Percentiles rank a stretch among this genome's conserved stretches.
Evolutionary conservation across 176 grass and related monocot genomes (phyloP).

Genomic region (Phragmites australis): DNA sequence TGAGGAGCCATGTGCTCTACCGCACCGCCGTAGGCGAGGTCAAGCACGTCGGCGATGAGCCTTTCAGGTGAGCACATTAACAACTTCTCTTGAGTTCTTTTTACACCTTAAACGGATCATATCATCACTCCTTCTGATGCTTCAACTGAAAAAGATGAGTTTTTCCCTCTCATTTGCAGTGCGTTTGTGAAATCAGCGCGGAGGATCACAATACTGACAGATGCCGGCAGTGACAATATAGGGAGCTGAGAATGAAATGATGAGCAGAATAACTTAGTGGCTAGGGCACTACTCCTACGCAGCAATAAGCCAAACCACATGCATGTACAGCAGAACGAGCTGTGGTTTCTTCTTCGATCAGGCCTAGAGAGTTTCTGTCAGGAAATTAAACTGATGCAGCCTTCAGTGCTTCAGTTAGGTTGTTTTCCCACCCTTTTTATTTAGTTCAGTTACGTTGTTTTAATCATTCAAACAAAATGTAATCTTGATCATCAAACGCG

Average conservation of each 20-base stretch:
- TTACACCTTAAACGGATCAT: background rate
- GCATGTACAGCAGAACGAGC: constrained; percentile 26
- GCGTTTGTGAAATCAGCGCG: constrained; percentile 76
- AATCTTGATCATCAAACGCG: background rate
- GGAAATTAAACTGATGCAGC: constrained; percentile 25
- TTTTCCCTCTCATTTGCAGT: constrained; percentile 45
- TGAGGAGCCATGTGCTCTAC: constrained; percentile 70
- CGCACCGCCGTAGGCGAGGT: constrained; percentile 49
- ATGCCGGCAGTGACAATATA: constrained; percentile 58
- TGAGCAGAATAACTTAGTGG: constrained; percentile 33
- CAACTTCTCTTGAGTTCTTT: background rate
- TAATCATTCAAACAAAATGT: constrained; percentile 23
- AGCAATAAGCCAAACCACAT: constrained; percentile 33
- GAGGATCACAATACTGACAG: constrained; percentile 77
- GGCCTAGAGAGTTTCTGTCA: constrained; percentile 21
- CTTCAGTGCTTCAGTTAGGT: background rate
- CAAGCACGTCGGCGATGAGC: constrained; percentile 72
- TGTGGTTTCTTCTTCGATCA: constrained; percentile 23
- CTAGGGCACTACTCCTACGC: constrained; percentile 4
- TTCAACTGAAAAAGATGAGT: background rate
- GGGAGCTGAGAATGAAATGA: constrained; percentile 33
- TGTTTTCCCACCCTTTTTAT: background rate
- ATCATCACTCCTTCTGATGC: background rate
- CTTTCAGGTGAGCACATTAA: constrained; percentile 65
- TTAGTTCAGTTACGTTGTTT: background rate